Evolutionary conservation across 495 filamentous ascomycete species (phyloP), one percentile per base, ranked within the genome.

Genomic region (Aspergillus affinis): DNA sequence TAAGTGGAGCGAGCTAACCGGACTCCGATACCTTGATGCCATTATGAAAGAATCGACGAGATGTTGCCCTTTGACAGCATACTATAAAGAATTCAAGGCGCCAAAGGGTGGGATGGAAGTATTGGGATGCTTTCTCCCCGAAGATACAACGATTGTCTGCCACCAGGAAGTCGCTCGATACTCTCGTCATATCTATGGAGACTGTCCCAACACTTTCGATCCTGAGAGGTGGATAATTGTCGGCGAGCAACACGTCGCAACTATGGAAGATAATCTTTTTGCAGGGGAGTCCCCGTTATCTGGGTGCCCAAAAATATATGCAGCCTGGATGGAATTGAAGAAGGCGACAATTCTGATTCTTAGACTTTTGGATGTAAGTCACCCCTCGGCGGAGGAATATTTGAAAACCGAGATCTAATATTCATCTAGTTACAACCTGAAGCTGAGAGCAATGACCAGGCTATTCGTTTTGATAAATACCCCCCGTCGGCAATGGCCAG

Each of bases 141-240:
- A 30, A 6, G 61, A 55, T 2, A 65, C 61, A 0, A 49, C 65
- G 8, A 62, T 79, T 0, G 64, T 59, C 19, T 67, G 64, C 51
- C 68, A 66, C 49, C 49, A 64, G 0, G 65, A 65, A 27, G 65
- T 59, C 3, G n/a, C 70, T 3, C 61, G 70, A n/a, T 63, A 72
- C 12, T 57, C 75, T 27, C 62, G 63, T 12, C 63, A 63, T 7
- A 60, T 83, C 0, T 86, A 77, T 55, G 84, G 84, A 2, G 65
- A 70, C 15, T 78, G 84, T 57, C 71, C 71, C 4, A 67, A 78
- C 51, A 32, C 60, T 3, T 86, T 82, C 54, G 67, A 77, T 2
- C 83, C 84, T 0, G 82, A 82, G 57, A 65, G 83, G 36, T 86
- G 83, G 82, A 71, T 84, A 7, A 48, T 12, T 32, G 41, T 51